These are phyloP conservation scores for Lodderomyces oxycetoniae DNA, from an alignment of 1,139 yeast genomes.

Conservation along the genomic window DNA sequence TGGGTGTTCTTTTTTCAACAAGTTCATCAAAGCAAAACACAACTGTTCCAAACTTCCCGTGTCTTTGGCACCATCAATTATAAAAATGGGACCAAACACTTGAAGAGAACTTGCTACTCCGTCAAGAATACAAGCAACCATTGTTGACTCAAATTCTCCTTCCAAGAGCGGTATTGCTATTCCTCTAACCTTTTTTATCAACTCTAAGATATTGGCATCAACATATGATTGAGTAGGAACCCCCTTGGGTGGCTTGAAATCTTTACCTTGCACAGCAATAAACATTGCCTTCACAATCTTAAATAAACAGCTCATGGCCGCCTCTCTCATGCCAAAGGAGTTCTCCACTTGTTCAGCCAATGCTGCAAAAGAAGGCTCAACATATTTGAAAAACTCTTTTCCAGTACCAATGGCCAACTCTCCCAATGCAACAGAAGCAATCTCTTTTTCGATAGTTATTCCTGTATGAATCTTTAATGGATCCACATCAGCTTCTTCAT, in stretches of 20 bases:
- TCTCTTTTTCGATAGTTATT: conserved; percentile 93
- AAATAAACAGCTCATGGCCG: conserved; percentile 81
- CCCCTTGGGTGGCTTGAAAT: conserved; percentile 63
- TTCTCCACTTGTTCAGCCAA: conserved; percentile 73
- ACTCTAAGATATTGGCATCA: conserved; percentile 51
- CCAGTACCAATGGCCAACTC: conserved; percentile 88
- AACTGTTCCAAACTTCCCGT: conserved; percentile 59
- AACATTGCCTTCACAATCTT: conserved; percentile 72
- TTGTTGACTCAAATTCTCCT: conserved; percentile 77
- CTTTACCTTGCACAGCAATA: conserved; percentile 48
- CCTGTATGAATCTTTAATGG: conserved; percentile 82
- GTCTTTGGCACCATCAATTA: conserved; percentile 54
- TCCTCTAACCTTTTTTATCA: conserved; percentile 63
- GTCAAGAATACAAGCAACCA: conserved; percentile 78
- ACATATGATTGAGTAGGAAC: conserved; percentile 62
- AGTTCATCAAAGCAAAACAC: conserved; percentile 63
- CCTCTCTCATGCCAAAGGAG: conserved; percentile 88
- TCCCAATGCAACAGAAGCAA: conserved; percentile 88
- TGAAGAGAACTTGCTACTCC: conserved; percentile 66
- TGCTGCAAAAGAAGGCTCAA: conserved; percentile 63
- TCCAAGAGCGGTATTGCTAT: conserved; percentile 59
- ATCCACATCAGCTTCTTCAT: conserved; percentile 39
- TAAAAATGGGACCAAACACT: conserved; percentile 70
- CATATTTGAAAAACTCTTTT: conserved; percentile 70
- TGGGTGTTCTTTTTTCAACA: conserved; percentile 75